A percentile compares a stretch with the other conserved stretches of the same genome.
These are phyloP conservation scores for Cyberlindnera misumaiensis DNA, from an alignment of 805 yeast species.

Conservation along the genomic window DNA sequence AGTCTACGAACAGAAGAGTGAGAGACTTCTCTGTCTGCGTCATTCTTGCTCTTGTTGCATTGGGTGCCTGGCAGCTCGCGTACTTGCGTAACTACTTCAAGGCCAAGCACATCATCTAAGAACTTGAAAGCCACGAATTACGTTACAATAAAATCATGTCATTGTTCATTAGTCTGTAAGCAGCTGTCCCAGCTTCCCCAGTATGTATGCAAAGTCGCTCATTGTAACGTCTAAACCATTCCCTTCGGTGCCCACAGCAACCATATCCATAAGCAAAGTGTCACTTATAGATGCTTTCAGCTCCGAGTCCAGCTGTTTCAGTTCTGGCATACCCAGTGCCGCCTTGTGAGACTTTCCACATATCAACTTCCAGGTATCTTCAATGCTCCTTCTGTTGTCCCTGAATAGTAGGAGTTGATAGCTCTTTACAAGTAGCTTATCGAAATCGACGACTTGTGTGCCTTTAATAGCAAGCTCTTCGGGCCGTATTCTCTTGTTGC, in stretches of 20 bases:
- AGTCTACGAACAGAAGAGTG: conserved; percentile 89
- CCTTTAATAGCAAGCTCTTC: conserved; percentile 31
- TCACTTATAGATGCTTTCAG: conserved; percentile 28
- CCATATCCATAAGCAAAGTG: conserved; percentile 36
- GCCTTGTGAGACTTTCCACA: conserved; percentile 13
- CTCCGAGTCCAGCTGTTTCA: conserved; percentile 27
- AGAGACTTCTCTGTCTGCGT: conserved; percentile 75
- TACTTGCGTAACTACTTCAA: conserved; percentile 91
- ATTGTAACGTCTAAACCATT: conserved; percentile 30
- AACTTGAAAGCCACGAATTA: neutral
- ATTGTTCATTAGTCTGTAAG: neutral
- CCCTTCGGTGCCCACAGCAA: conserved; percentile 35
- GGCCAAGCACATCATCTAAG: conserved; percentile 67
- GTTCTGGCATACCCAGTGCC: conserved; percentile 31
- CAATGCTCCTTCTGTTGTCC: conserved; percentile 30
- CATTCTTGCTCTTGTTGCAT: conserved; percentile 58
- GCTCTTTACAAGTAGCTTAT: conserved; percentile 33
- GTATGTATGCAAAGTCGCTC: conserved; percentile 39
- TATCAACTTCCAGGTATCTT: conserved; percentile 32
- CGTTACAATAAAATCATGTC: neutral
- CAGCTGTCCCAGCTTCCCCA: conserved; percentile 39
- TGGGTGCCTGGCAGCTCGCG: conserved; percentile 90
- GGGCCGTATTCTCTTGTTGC: conserved; percentile 18
- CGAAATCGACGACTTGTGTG: conserved; percentile 41
- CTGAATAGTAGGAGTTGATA: conserved; percentile 35